Evolutionary conservation across 352 stramenopile species (phyloP), one percentile per base, ranked within the genome.

Genomic region (Globisporangium paroecandrum): DNA sequence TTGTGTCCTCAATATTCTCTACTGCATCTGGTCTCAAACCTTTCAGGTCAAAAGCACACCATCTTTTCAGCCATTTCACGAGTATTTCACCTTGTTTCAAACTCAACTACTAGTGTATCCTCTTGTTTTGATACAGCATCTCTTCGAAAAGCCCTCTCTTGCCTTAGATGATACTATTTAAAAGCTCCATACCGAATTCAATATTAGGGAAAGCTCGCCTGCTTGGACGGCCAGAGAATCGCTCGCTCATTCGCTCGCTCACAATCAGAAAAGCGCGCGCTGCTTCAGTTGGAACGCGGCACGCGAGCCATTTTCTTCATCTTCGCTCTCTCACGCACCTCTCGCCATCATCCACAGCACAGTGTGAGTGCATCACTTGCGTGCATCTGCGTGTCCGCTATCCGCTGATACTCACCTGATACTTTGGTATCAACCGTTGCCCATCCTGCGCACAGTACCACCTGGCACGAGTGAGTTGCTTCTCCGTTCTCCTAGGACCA

Each of bases 251-350:
- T 38, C n/a, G 36, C 38, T 25, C 22, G 32, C 38, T 64, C 58
- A 46, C 27, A 61, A 27, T 61, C 55, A 55, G 9, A 25, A 55
- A 25, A 25, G n/a, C 20, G 55, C 29, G 55, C 55, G 29, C 55
- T 61, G 55, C 55, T 61, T 61, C 55, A 36, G n/a, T 47, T 36
- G 55, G 55, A 61, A 61, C 55, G 55, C 55, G 55, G 55, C 55
- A 27, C 55, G 55, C 55, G 29, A 61, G 25, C 55, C 18, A 34
- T 27, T 32, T 36, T 12, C 29, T 8, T 51, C 43, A 8, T 46
- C 9, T 20, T 4, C 38, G 15, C 56, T 15, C 22, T 24, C 22
- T 18, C 36, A 13, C 6, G 9, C n/a, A 15, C 58, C 12, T 22
- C n/a, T 29, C n/a, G 22, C 22, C 58, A 38, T 2, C 27, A 32